phyloP scores from a whole-genome alignment of 768 basidiomycete genomes.

The Leucocoprinus birnbaumii region DNA sequence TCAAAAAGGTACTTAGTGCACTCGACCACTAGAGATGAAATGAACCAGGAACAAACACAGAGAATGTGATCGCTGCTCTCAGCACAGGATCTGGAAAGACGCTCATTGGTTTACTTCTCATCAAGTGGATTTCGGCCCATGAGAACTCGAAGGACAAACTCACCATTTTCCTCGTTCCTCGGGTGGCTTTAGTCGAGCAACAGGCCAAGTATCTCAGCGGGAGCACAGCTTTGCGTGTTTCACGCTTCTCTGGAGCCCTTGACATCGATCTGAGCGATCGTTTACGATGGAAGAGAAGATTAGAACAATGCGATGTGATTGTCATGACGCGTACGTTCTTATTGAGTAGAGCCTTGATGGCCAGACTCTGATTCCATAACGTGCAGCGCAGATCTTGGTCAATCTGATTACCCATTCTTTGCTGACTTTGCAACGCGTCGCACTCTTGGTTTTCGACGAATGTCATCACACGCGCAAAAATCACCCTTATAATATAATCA shows the following conservation, averaged over 20 bases:
- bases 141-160: slow-evolving; percentile 51
- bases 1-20: slow-evolving; percentile 33
- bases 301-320: slow-evolving; percentile 67
- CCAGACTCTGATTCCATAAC: not conserved
- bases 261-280: slow-evolving; percentile 72
- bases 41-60: slow-evolving; percentile 16
- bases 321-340: slow-evolving; percentile 74
- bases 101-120: slow-evolving; percentile 68
- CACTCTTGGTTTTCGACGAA: slow-evolving; percentile 78
- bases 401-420: slow-evolving; percentile 80
- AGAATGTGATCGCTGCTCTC: slow-evolving; percentile 72
- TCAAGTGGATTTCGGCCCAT: slow-evolving; percentile 69
- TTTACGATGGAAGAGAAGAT: slow-evolving; percentile 58
- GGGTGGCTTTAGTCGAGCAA: slow-evolving; percentile 83
- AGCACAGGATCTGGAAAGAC: slow-evolving; percentile 82
- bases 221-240: slow-evolving; percentile 64
- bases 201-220: slow-evolving; percentile 65
- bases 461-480: slow-evolving; percentile 77
- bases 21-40: not conserved
- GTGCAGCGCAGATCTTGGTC: slow-evolving; percentile 75
- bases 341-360: not conserved
- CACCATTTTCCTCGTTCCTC: slow-evolving; percentile 81
- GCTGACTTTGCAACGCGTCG: slow-evolving; percentile 67
- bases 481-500: slow-evolving; percentile 76
- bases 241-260: slow-evolving; percentile 66